Evolutionary conservation across 768 basidiomycete genomes (phyloP), one percentile per base, ranked within the genome.

Genomic region (Mycena floridula): DNA sequence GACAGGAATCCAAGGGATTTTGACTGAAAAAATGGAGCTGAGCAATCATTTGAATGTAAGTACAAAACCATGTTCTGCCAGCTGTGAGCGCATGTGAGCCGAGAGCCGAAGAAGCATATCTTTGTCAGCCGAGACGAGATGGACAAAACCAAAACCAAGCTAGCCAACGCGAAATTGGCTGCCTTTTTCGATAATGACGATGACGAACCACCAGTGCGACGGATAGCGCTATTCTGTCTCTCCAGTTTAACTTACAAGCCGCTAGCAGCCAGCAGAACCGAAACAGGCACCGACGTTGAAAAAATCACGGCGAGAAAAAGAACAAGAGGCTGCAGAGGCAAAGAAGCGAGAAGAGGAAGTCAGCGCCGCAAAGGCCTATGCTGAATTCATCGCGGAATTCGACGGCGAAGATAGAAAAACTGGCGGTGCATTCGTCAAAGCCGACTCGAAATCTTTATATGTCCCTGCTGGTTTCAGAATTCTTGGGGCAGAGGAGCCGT

Each of bases 251-350:
- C 85, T 85, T 74, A 85, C 82, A 70, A 67, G 68, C 67, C 66
- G 59, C 66, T 69, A 60, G 64, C 63, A 68, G 51, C 58, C 59
- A 62, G 62, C 54, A 74, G 92, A 89, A 85, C 81, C 79, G 89
- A 85, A 73, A 70, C 85, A 46, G 73, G 95, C 48, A 89, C 90
- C 55, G 83, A 86, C 57, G 78, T 84, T 55, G 95, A 95, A 65
- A 48, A 97, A 98, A 69, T 92, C 92, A 13, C 82, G 85, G 47
- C 74, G 88, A 51, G 94, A 98, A 65, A 86, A 87, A 56, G 96
- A 98, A 59, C 83, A 82, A 57, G 94, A 97, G 56, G 85, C 85
- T 40, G 94, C 89, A 26, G 92, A 94, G 57, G 85, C 83, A 28
- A 96, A 92, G 66, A 82, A 83, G 55, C 77, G 73, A 50, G 87